A percentile compares a stretch with the other conserved stretches of the same genome.
Evolutionary conservation across 179 eudicot genomes (phyloP).

Genomic region (Silene vulgaris): DNA sequence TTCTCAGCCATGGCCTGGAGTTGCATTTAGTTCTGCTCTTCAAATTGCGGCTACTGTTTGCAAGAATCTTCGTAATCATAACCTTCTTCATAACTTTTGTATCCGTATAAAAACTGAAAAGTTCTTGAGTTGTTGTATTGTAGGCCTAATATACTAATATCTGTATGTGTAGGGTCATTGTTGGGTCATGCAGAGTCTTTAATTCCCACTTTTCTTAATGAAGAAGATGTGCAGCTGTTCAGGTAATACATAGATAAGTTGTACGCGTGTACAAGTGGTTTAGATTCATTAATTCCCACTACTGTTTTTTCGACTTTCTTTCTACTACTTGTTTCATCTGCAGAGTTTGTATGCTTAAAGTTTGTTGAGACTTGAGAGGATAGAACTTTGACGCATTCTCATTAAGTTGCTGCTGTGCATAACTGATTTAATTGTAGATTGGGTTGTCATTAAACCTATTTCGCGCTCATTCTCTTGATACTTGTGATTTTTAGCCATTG

Average conservation of each 20-base stretch:
- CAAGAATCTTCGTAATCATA: slow-evolving; percentile 63
- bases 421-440: background rate
- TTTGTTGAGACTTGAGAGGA: background rate
- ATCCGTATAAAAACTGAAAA: background rate
- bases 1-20: slow-evolving; percentile 32
- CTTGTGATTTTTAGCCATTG: background rate
- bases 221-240: slow-evolving; percentile 86
- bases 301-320: background rate
- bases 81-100: slow-evolving; percentile 10
- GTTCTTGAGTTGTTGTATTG: slow-evolving; percentile 2
- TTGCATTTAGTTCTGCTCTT: slow-evolving; percentile 32
- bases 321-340: background rate
- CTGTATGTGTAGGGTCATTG: slow-evolving; percentile 61
- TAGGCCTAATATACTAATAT: slow-evolving; percentile 1
- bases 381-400: background rate
- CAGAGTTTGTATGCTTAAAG: background rate
- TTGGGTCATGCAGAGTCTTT: slow-evolving; percentile 86
- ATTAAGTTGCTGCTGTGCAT: background rate
- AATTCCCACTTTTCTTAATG: slow-evolving; percentile 64
- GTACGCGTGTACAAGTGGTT: background rate
- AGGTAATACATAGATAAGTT: slow-evolving; percentile 42
- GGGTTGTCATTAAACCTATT: background rate
- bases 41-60: slow-evolving; percentile 52
- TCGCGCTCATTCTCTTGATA: background rate
- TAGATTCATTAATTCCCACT: background rate